phyloP scores from a whole-genome alignment of 331 rosid genomes.

The Prunus yedoensis region DNA sequence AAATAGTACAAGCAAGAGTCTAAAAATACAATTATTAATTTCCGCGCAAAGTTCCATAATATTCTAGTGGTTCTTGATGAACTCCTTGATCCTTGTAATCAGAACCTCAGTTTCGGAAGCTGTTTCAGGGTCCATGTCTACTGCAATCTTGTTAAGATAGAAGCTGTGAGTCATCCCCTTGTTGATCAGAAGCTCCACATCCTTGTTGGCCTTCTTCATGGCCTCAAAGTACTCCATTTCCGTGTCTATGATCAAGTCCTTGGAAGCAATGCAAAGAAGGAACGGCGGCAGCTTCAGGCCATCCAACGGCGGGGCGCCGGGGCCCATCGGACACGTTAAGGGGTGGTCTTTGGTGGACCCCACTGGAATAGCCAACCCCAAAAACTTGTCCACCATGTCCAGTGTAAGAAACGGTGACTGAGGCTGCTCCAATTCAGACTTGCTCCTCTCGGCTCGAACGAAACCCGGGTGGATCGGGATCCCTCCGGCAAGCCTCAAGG shows the following conservation, averaged over 20 bases:
- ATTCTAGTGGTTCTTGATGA: conserved; percentile 35
- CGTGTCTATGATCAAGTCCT: conserved; percentile 54
- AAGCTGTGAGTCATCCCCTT: conserved; percentile 53
- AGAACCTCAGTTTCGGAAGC: conserved; percentile 32
- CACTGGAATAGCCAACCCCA: conserved; percentile 43
- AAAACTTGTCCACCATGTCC: conserved; percentile 65
- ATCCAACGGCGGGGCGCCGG: conserved; percentile 30
- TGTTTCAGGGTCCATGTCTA: conserved; percentile 41
- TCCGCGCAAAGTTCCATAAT: too few species aligned
- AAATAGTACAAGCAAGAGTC: too few species aligned
- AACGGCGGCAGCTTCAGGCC: conserved; percentile 48
- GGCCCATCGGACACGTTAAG: conserved; percentile 62
- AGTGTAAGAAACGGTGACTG: conserved; percentile 52
- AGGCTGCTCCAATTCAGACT: conserved; percentile 57
- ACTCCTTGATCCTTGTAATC: conserved; percentile 34
- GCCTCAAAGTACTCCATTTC: conserved; percentile 67
- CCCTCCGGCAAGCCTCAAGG: not conserved
- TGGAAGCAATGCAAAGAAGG: conserved; percentile 58
- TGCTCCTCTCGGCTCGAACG: conserved; percentile 37
- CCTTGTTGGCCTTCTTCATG: conserved; percentile 55
- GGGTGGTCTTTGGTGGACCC: conserved; percentile 65
- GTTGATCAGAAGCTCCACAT: conserved; percentile 43
- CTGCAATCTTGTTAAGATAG: conserved; percentile 47
- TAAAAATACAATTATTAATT: too few species aligned
- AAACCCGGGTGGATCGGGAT: conserved; percentile 24